Evolutionary conservation across 2,329 filamentous ascomycete species (phyloP).

Genomic region (Fusarium papillatum): DNA sequence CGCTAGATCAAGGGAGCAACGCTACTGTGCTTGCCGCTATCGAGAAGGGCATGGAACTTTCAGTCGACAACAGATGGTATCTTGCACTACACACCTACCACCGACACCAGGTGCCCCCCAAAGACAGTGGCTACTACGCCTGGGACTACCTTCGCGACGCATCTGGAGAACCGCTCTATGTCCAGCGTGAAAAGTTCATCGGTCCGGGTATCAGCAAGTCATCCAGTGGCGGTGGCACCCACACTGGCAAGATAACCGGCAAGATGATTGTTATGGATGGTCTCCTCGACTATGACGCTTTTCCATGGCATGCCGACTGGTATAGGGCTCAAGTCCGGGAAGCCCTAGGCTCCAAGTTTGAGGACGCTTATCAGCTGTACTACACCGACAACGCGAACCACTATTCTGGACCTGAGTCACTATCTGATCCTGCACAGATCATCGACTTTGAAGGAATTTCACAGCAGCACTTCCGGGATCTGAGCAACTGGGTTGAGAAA

Average conservation of each 20-base stretch:
- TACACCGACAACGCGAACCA: conserved; percentile 38
- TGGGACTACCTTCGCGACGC: not conserved
- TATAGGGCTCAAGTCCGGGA: conserved; percentile 28
- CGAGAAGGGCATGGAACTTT: not conserved
- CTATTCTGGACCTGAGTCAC: conserved; percentile 1
- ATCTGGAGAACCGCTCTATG: not conserved
- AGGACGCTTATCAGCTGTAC: conserved; percentile 34
- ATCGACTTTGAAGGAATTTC: conserved; percentile 29
- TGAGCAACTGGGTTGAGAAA: conserved; percentile 34
- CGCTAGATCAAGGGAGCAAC: not conserved
- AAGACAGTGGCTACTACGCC: not conserved
- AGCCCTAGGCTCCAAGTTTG: conserved; percentile 15
- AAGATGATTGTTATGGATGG: conserved; percentile 41
- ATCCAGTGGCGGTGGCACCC: not conserved
- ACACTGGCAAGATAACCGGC: conserved; percentile 14
- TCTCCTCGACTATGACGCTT: conserved; percentile 36
- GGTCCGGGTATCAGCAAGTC: not conserved
- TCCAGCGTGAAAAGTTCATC: not conserved
- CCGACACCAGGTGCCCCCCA: not conserved
- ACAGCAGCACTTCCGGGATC: conserved; percentile 34
- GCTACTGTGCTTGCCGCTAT: not conserved
- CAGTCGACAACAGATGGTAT: not conserved
- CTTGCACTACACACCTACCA: not conserved
- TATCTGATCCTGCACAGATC: not conserved
- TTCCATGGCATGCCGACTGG: conserved; percentile 42